phyloP scores from a whole-genome alignment of 2,329 filamentous ascomycete genomes.

The Alternaria gaisen region DNA sequence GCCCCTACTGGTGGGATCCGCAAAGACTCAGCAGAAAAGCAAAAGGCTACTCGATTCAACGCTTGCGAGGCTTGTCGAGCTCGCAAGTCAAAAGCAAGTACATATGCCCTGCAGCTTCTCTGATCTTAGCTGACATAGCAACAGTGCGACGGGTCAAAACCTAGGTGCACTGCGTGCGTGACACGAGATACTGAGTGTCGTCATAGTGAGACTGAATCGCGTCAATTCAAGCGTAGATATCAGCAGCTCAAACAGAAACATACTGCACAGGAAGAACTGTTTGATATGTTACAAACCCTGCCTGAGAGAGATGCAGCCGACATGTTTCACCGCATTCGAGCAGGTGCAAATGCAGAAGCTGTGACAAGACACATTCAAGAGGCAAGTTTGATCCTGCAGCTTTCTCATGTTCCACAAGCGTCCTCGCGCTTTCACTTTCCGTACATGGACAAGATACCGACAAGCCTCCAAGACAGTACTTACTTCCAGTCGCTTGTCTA shows the following conservation, averaged over 20 bases:
- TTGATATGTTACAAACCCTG: slow-evolving; percentile 16
- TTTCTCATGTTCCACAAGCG: slow-evolving; percentile 22
- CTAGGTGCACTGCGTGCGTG: slow-evolving; percentile 17
- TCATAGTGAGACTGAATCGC: slow-evolving; percentile 14
- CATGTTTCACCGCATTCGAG: slow-evolving; percentile 24
- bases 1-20: slow-evolving; percentile 8
- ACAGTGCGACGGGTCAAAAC: slow-evolving; percentile 20
- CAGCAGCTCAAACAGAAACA: slow-evolving; percentile 13
- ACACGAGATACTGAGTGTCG: slow-evolving; percentile 13
- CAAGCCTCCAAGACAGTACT: slow-evolving; percentile 12
- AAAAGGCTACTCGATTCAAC: slow-evolving; percentile 5
- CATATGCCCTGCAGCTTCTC: not conserved
- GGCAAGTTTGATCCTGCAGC: slow-evolving; percentile 21
- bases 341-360: slow-evolving; percentile 21
- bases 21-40: slow-evolving; percentile 2
- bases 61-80: slow-evolving; percentile 20
- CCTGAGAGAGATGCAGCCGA: slow-evolving; percentile 21
- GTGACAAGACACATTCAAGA: slow-evolving; percentile 22
- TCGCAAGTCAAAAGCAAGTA: slow-evolving; percentile 21
- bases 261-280: slow-evolving; percentile 22
- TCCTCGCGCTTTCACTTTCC: slow-evolving; percentile 26
- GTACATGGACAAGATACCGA: slow-evolving; percentile 17
- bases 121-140: not conserved
- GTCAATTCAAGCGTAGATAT: slow-evolving; percentile 16
- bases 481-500: slow-evolving; percentile 22